Conservation (phyloP, 176 grass and related monocot species). For the Puccinellia tenuiflora region DNA sequence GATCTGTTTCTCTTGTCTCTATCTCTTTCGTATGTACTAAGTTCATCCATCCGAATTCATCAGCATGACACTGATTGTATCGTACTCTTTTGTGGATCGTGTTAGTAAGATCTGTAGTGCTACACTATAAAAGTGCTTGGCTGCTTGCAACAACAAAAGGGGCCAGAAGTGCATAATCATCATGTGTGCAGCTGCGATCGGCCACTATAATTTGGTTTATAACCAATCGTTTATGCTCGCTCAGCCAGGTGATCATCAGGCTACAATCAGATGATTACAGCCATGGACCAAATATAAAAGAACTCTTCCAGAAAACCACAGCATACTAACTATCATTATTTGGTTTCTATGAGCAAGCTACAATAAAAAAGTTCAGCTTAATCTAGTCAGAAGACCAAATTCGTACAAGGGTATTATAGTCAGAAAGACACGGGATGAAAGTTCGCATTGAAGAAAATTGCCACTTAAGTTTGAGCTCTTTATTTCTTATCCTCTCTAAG, state of each 20-base stretch:
- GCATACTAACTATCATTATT: neutral
- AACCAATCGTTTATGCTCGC: neutral
- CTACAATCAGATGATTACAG: neutral
- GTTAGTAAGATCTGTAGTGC: too few relatives aligned
- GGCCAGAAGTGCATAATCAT: neutral
- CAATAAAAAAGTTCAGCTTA: neutral
- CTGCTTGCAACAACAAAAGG: neutral
- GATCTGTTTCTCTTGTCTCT: too few relatives aligned
- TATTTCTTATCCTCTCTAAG: constrained; percentile 63
- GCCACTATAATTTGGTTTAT: neutral
- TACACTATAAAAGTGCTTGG: neutral
- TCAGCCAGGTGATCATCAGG: neutral
- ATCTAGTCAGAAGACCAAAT: neutral
- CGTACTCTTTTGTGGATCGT: too few relatives aligned
- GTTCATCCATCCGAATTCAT: too few relatives aligned
- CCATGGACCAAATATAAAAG: neutral
- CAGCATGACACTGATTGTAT: too few relatives aligned
- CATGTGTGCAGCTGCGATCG: neutral
- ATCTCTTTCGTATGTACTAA: too few relatives aligned
- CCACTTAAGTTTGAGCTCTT: constrained; percentile 6
- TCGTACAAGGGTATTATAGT: constrained; percentile 21
- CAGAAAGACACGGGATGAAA: neutral
- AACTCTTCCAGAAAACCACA: neutral
- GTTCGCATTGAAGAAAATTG: neutral
- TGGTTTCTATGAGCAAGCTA: neutral